Percentiles rank a stretch among this genome's conserved stretches.
Conservation (phyloP, 208 protist species). For the Leishmania major region DNA sequence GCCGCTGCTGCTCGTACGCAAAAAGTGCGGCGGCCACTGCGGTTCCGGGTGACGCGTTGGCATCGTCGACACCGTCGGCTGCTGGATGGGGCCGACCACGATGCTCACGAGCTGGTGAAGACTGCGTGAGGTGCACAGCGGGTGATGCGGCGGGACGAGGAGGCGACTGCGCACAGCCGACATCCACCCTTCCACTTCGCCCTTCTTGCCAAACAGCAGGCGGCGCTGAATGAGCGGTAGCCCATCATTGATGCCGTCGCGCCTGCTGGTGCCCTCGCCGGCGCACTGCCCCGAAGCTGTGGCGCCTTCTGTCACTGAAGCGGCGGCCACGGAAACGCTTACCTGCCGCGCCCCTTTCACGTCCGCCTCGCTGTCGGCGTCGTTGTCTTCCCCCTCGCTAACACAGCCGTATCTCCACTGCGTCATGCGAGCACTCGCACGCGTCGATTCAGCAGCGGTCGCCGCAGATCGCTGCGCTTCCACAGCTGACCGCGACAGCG, state of each 20-base stretch:
- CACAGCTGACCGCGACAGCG: constrained; percentile 31
- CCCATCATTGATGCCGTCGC: neutral
- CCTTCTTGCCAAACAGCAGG: constrained; percentile 61
- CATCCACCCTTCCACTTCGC: constrained; percentile 60
- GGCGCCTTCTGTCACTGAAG: neutral
- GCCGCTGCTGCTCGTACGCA: constrained; percentile 19
- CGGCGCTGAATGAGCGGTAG: constrained; percentile 52
- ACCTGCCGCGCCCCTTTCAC: neutral
- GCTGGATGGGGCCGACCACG: constrained; percentile 83
- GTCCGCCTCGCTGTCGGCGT: constrained; percentile 32
- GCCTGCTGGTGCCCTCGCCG: neutral
- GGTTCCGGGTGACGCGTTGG: constrained; percentile 69
- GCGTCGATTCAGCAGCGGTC: neutral
- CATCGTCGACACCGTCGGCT: constrained; percentile 67
- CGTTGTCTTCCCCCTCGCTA: constrained; percentile 24
- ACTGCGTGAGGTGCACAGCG: constrained; percentile 55
- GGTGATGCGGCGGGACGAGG: constrained; percentile 53
- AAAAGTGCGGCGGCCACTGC: constrained; percentile 82
- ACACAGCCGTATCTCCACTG: neutral
- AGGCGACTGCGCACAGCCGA: constrained; percentile 29
- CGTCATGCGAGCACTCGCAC: neutral
- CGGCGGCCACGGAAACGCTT: neutral
- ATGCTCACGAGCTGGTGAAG: constrained; percentile 74
- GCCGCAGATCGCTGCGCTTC: constrained; percentile 14
- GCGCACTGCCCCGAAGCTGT: neutral